Base-by-base conservation (phyloP, 805 yeast genomes). In the Candida maris region DNA sequence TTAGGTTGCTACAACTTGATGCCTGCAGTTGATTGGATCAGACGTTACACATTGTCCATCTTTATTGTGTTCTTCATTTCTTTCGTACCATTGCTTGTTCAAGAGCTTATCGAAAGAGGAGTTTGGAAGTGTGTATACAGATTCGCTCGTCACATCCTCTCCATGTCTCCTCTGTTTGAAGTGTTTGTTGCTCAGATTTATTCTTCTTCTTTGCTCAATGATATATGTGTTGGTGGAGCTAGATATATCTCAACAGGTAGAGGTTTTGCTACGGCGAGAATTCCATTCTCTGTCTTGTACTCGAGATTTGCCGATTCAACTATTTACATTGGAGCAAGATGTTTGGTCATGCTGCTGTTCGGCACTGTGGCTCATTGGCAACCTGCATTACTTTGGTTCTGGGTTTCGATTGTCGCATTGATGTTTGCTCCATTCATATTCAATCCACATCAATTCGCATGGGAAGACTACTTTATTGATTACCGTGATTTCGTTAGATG, bases 361-460 rank as follows among this genome's bases (percentile, higher is more conserved):
- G 87, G 85, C 55, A 75, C 88, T 14, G 77, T 79, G 51, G 73
- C 88, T 19, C 79, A 78, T 55, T 84, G 97, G 97, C 94, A 86
- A 66, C 83, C 96, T 17, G 85, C 97, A 28, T 71, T 93, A 52
- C 65, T 91, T 46, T 93, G 97, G 96, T 93, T 93, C 78, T 93
- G 97, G 97, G 82, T 93, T 41, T 83, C 95, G 14, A 70, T 88
- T 51, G 72, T 88, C 32, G 85, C 97, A 3, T 73, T 93, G 67
- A 75, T 87, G 67, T 77, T 87, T 51, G 82, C 97, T 32, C 98
- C 98, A 55, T 88, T 91, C 63, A 58, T 93, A 43, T 93, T 87
- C 78, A 93, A 93, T 68, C 98, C 98, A 32, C 97, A 91, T 68
- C 97, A 93, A 71, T 93, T 89, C 64, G 79, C 96, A 34, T 83